Conservation (phyloP, 371 early-diverging fungal species). For the Dinochytrium kinnereticum region DNA sequence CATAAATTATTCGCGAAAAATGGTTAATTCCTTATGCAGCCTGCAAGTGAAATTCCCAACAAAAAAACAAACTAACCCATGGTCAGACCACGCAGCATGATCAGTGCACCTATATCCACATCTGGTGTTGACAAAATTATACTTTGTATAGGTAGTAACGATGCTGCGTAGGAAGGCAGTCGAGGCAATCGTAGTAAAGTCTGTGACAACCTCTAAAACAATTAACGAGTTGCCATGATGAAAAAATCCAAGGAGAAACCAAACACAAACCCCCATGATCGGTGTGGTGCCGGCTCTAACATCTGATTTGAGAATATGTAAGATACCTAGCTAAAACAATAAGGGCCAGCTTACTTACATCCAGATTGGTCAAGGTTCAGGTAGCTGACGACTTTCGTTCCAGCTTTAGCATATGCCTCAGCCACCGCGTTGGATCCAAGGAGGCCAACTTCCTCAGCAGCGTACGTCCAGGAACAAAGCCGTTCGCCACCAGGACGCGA, state of each 20-base stretch:
- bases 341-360: background rate
- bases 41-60: no score
- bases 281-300: background rate
- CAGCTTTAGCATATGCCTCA: slow-evolving; percentile 25
- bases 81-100: slow-evolving; percentile 3
- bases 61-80: background rate
- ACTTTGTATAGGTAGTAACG: background rate
- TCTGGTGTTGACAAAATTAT: background rate
- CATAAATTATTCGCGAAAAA: background rate
- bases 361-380: slow-evolving; percentile 34
- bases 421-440: slow-evolving; percentile 40
- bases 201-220: no score
- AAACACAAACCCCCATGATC: background rate
- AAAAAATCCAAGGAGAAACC: no score
- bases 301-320: background rate
- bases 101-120: slow-evolving; percentile 12
- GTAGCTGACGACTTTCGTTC: slow-evolving; percentile 23
- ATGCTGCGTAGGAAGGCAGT: slow-evolving; percentile 8
- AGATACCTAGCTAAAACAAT: background rate
- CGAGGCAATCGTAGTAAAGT: slow-evolving; percentile 19
- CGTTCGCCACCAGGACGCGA: background rate
- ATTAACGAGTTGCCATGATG: no score
- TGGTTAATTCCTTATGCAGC: no score
- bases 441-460: slow-evolving; percentile 43
- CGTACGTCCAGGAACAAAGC: slow-evolving; percentile 33